Evolutionary conservation across 345 rosid species (phyloP), one percentile per base, ranked within the genome.

Genomic region (Aquilaria yunnanensis): DNA sequence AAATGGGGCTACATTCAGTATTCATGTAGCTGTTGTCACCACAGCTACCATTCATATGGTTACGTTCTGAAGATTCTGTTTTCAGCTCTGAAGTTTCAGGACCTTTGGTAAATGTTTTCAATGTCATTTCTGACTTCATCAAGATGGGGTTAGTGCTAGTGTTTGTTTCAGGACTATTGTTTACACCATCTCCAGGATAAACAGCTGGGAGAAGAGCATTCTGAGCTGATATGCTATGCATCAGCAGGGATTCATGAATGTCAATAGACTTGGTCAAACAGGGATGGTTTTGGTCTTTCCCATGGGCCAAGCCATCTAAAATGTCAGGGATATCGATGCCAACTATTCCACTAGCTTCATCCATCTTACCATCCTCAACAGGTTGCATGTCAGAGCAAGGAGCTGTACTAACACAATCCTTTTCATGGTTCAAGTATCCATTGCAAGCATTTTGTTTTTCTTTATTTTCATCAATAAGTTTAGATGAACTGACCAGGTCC

Each of bases 91-190:
- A 71, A 68, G 71, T 61, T 64, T 75, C 81, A 66, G 69, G 59
- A 60, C 76, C 77, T 54, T 63, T 75, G 51, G 69, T 53, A 67
- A 55, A 70, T 61, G 76, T 72, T 71, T 68, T 75, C 10, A 84
- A 70, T 54, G 65, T 82, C 67, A 81, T 60, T 62, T 70, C 74
- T 63, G 79, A 68, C 64, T 70, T 85, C 47, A 79, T 77, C 62
- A 88, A 74, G 62, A 74, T 48, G 43, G 80, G 77, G 12, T 70
- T 54, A 65, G 57, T 56, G 70, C 82, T 70, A 47, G 79, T 83
- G 63, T 70, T 75, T 59, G 71, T 65, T 62, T 79, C 85, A 60
- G 72, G 72, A 67, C 55, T 71, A 34, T 67, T 61, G 34, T 60
- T 34, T 47, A 56, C 64, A 50, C 62, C 73, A 67, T 67, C 63